Conservation (phyloP, 75 land plant genomes). For the Cupressus sempervirens region DNA sequence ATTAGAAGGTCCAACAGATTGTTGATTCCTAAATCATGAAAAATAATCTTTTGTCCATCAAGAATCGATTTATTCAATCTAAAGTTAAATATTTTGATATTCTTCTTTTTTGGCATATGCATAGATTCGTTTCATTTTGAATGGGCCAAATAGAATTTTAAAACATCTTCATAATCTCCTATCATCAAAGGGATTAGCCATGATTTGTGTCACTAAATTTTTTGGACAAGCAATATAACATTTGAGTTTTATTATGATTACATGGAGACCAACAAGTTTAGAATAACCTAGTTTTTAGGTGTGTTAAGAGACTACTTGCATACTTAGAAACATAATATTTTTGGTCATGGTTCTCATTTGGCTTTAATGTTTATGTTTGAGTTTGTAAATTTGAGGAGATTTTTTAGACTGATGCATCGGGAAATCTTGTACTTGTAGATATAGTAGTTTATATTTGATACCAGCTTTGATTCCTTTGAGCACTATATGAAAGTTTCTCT, state of each 20-base stretch:
- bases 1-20: too few species aligned
- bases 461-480: slow-evolving; percentile 36
- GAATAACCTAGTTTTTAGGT: not conserved
- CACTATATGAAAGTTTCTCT: not conserved
- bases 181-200: slow-evolving; percentile 72
- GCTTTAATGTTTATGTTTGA: not conserved
- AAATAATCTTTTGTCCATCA: not conserved
- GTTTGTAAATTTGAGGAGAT: slow-evolving; percentile 44
- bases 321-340: not conserved
- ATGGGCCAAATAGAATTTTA: slow-evolving; percentile 79
- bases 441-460: slow-evolving; percentile 74
- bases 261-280: not conserved
- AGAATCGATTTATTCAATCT: not conserved
- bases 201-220: slow-evolving; percentile 95
- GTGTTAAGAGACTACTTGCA: not conserved
- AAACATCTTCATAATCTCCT: slow-evolving; percentile 57
- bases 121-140: slow-evolving; percentile 70
- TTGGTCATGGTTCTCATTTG: not conserved
- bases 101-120: not conserved
- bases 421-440: slow-evolving; percentile 79
- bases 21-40: too few species aligned
- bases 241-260: not conserved
- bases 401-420: slow-evolving; percentile 85
- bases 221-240: slow-evolving; percentile 71
- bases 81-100: not conserved